These are phyloP conservation scores for Penicillium ochrochloron DNA, from an alignment of 495 filamentous ascomycete genomes.

Conservation along the genomic window DNA sequence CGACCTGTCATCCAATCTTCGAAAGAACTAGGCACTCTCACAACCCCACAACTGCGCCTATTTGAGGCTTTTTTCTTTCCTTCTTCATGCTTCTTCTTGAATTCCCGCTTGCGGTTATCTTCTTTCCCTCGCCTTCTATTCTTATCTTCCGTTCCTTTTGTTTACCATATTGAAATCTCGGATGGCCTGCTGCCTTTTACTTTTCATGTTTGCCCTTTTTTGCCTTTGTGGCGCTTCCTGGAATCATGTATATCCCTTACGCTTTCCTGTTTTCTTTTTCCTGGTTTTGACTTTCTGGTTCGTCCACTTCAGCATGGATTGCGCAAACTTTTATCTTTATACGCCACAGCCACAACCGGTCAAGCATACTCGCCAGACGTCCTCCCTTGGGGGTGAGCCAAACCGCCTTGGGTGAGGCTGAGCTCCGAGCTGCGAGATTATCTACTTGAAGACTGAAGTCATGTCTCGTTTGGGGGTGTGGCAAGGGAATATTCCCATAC, in stretches of 20 bases:
- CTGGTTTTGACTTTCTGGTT: conserved; percentile 12
- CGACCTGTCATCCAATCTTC: background rate
- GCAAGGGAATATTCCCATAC: background rate
- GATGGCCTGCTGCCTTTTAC: conserved; percentile 22
- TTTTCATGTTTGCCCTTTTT: conserved; percentile 20
- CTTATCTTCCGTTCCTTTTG: conserved; percentile 16
- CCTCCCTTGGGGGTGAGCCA: background rate
- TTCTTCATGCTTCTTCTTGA: background rate
- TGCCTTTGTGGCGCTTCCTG: conserved; percentile 17
- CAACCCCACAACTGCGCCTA: background rate
- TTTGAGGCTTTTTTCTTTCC: background rate
- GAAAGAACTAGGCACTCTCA: background rate
- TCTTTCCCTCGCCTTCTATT: conserved; percentile 23
- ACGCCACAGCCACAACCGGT: background rate
- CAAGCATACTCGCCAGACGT: background rate
- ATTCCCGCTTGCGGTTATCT: conserved; percentile 5
- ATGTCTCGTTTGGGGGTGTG: background rate
- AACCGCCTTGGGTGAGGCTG: background rate
- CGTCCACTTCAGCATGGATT: conserved; percentile 8
- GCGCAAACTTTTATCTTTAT: background rate
- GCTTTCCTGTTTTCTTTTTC: conserved; percentile 5
- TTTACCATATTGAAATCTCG: conserved; percentile 27
- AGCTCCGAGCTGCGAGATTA: too few relatives aligned
- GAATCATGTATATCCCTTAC: conserved; percentile 29
- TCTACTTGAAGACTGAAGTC: background rate